phyloP scores from a whole-genome alignment of 106 monocot genomes.

The Platanthera zijinensis region DNA sequence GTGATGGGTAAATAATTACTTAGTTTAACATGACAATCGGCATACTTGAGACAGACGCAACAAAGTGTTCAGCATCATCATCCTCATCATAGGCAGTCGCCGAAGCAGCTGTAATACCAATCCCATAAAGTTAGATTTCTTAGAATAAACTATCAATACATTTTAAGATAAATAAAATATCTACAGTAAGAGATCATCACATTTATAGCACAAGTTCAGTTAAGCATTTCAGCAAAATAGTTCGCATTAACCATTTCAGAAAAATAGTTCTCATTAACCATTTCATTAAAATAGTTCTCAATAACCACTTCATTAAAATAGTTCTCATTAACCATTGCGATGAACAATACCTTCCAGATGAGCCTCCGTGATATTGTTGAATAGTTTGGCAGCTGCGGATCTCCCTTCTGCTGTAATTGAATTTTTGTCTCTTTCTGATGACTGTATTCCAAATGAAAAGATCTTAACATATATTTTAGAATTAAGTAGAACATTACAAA shows the following conservation, averaged over 20 bases:
- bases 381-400: conserved; percentile 52
- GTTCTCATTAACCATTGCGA: neutral
- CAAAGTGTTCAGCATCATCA: conserved; percentile 62
- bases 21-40: neutral
- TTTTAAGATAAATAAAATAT: neutral
- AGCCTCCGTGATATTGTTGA: conserved; percentile 55
- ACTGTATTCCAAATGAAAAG: conserved; percentile 32
- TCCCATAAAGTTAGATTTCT: conserved; percentile 3
- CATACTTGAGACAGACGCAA: conserved; percentile 83
- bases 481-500: neutral
- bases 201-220: conserved; percentile 1
- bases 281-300: too few species aligned
- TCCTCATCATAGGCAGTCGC: conserved; percentile 76
- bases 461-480: neutral
- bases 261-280: too few species aligned
- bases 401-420: conserved; percentile 54
- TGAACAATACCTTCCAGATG: conserved; percentile 58
- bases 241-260: neutral
- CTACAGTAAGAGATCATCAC: neutral
- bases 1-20: neutral
- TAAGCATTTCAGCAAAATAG: neutral
- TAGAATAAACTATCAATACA: neutral
- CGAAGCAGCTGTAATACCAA: conserved; percentile 59
- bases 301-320: too few species aligned
- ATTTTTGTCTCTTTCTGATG: conserved; percentile 33